Evolutionary conservation across 768 basidiomycete species (phyloP), one percentile per base, ranked within the genome.

Genomic region (Ramaria sp.): DNA sequence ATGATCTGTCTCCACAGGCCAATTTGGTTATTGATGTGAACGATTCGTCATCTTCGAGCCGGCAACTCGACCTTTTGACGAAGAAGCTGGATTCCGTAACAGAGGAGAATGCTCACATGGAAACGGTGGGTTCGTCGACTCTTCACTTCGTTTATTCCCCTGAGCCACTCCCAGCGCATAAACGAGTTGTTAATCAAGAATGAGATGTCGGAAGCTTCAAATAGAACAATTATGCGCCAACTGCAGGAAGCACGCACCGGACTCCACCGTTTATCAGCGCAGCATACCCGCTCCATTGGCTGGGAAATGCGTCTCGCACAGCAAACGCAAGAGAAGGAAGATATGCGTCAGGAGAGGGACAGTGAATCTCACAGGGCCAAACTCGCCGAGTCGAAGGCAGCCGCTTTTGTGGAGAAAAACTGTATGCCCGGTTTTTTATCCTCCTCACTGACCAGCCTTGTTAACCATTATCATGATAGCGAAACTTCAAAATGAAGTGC

Each of bases 121-220:
- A 88, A 61, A 83, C 80, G 73, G 82, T 82, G 55, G 1, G 37
- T 9, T 36, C 34, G 13, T 8, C 38, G 28, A 9, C 43, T 5
- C 18, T 28, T 42, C 51, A 4, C 28, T 8, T 22, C 39, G 52
- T 37, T 38, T 4, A 4, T 22, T 10, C 25, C 43, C 24, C 42
- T 45, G 7, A 10, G 5, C 34, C 34, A 13, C 54, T 38, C 56
- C 37, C 56, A 93, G 88, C 79, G 84, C 32, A 72, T 92, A 32
- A 82, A 82, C 6, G 85, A 89, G 64, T 83, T 88, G 16, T 70
- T 89, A 16, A 73, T 89, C 41, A 86, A 90, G 64, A 86, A 78
- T 50, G 92, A 95, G 67, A 77, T 89, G 32, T 75, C 82, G 1
- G 92, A 95, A 61, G 73, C 78, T 1, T 85, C 89, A 9, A 88